Conservation (phyloP, 371 early-diverging fungal species). For the Chytridiales sp. region DNA sequence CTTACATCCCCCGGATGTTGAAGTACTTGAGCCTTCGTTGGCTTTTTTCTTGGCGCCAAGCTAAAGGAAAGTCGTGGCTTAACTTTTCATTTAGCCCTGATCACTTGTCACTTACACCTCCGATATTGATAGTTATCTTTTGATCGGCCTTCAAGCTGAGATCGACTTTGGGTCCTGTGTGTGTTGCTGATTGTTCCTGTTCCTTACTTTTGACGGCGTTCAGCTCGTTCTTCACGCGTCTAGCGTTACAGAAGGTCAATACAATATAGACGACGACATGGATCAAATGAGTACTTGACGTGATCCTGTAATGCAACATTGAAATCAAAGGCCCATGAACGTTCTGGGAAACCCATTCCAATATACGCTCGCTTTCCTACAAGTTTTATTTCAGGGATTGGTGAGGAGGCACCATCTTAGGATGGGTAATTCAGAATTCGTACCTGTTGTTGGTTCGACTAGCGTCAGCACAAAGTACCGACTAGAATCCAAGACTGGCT, state of each 20-base stretch:
- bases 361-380: slow-evolving; percentile 72
- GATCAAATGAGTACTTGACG: slow-evolving; percentile 51
- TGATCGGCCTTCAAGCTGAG: slow-evolving; percentile 85
- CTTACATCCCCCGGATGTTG: not conserved
- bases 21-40: too few species aligned
- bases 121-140: slow-evolving; percentile 77
- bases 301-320: slow-evolving; percentile 89
- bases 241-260: not conserved
- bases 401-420: not conserved
- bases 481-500: slow-evolving; percentile 84
- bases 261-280: slow-evolving; percentile 1
- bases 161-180: slow-evolving; percentile 67
- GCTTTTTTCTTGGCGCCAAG: too few species aligned
- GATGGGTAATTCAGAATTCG: not conserved
- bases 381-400: slow-evolving; percentile 38
- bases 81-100: too few species aligned
- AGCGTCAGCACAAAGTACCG: slow-evolving; percentile 91
- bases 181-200: slow-evolving; percentile 2
- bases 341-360: slow-evolving; percentile 87
- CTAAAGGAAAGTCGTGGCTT: too few species aligned
- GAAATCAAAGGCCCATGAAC: slow-evolving; percentile 87
- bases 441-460: slow-evolving; percentile 65
- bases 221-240: slow-evolving; percentile 63
- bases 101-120: slow-evolving; percentile 60
- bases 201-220: slow-evolving; percentile 41